Conservation (phyloP, 345 rosid genomes). For the Populus pruinosa region DNA sequence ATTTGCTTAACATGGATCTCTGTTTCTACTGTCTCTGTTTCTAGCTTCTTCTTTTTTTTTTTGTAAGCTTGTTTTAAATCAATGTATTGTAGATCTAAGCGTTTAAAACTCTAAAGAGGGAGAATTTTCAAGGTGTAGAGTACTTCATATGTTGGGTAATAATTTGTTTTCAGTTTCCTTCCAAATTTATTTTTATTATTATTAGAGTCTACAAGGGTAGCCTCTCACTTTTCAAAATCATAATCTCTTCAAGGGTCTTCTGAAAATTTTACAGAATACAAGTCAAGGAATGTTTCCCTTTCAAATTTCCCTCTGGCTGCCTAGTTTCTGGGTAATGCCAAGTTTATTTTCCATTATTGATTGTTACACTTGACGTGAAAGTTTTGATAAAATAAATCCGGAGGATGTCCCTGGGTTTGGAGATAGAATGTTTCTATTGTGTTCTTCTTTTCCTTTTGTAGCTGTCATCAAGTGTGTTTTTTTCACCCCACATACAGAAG, state of each 20-base stretch:
- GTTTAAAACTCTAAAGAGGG: background rate
- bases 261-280: background rate
- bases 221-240: background rate
- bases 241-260: background rate
- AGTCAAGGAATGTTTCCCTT: background rate
- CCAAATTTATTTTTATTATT: background rate
- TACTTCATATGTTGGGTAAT: background rate
- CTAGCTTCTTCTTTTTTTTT: background rate
- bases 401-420: background rate
- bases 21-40: background rate
- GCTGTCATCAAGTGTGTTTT: background rate
- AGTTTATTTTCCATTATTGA: background rate
- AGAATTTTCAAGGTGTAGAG: background rate
- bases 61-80: constrained; percentile 5
- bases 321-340: background rate
- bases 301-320: background rate
- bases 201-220: background rate
- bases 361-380: background rate
- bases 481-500: background rate
- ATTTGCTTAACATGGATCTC: constrained; percentile 4
- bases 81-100: constrained; percentile 7
- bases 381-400: background rate
- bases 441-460: background rate
- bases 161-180: background rate
- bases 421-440: background rate